phyloP scores from a whole-genome alignment of 768 basidiomycete species.

The Aureoboletus auriporus region DNA sequence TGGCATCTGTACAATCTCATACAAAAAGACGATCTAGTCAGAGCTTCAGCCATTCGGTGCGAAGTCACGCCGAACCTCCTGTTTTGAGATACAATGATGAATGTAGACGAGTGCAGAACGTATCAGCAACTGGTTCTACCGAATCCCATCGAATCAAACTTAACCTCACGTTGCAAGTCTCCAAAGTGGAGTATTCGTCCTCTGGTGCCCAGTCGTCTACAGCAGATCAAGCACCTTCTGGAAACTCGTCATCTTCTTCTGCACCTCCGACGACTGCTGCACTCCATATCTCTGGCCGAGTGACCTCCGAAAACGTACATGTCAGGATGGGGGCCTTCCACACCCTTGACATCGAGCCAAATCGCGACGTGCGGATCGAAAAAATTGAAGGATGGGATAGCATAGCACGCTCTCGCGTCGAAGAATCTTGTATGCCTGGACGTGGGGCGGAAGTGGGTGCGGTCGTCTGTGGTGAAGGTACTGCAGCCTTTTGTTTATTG shows the following conservation, averaged over 20 bases:
- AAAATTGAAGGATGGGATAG: constrained; percentile 92
- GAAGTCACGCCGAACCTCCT: constrained; percentile 12
- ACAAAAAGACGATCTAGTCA: constrained; percentile 79
- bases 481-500: constrained; percentile 88
- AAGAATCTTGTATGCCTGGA: constrained; percentile 90
- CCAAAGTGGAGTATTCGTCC: constrained; percentile 77
- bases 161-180: constrained; percentile 79
- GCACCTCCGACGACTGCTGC: constrained; percentile 45
- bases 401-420: constrained; percentile 72
- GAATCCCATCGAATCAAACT: constrained; percentile 87
- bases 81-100: constrained; percentile 5
- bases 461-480: constrained; percentile 93
- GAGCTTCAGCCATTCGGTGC: constrained; percentile 81
- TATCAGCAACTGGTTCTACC: constrained; percentile 89
- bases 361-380: constrained; percentile 86
- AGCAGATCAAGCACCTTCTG: constrained; percentile 35
- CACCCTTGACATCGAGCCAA: constrained; percentile 89
- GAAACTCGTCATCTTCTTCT: constrained; percentile 26
- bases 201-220: constrained; percentile 50
- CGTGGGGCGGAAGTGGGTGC: constrained; percentile 95
- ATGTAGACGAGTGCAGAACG: constrained; percentile 77
- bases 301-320: constrained; percentile 80
- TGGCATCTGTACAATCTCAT: constrained; percentile 99
- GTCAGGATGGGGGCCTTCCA: constrained; percentile 93
- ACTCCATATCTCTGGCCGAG: constrained; percentile 83